Conservation (phyloP, 352 stramenopile species). For the Pythium myriotylum region DNA sequence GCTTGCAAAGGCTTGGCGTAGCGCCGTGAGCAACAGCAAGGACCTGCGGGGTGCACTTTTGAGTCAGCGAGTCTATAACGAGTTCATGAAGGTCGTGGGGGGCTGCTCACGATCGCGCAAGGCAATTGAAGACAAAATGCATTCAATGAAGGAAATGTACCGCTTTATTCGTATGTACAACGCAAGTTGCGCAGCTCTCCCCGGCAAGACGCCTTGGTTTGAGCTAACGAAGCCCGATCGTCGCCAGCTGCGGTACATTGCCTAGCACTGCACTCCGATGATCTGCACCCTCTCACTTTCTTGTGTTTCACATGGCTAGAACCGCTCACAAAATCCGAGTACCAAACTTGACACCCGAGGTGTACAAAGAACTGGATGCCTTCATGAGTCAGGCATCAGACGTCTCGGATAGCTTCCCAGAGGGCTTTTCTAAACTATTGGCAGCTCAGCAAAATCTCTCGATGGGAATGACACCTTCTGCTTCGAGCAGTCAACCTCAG, state of each 20-base stretch:
- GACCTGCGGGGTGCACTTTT: slow-evolving; percentile 44
- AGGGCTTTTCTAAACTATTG: slow-evolving; percentile 5
- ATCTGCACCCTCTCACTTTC: not conserved
- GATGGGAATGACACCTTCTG: slow-evolving; percentile 1
- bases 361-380: slow-evolving; percentile 56
- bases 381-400: slow-evolving; percentile 35
- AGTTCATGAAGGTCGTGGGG: slow-evolving; percentile 49
- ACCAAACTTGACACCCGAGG: slow-evolving; percentile 50
- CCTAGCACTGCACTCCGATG: not conserved
- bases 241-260: slow-evolving; percentile 41
- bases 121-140: slow-evolving; percentile 74
- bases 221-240: slow-evolving; percentile 55
- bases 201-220: slow-evolving; percentile 48
- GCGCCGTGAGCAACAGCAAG: slow-evolving; percentile 31
- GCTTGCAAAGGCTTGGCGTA: slow-evolving; percentile 55
- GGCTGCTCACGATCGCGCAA: slow-evolving; percentile 58
- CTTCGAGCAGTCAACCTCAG: not conserved
- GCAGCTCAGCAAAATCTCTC: slow-evolving; percentile 16
- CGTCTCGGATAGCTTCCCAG: not conserved
- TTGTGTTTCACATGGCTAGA: slow-evolving; percentile 5
- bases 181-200: slow-evolving; percentile 27
- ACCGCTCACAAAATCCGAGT: slow-evolving; percentile 45
- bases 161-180: slow-evolving; percentile 61
- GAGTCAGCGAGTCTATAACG: slow-evolving; percentile 55
- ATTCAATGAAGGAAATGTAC: slow-evolving; percentile 80